Percentiles rank a stretch among this genome's conserved stretches.
phyloP scores from a whole-genome alignment of 2,329 filamentous ascomycete genomes.

The Botrytis fragariae region DNA sequence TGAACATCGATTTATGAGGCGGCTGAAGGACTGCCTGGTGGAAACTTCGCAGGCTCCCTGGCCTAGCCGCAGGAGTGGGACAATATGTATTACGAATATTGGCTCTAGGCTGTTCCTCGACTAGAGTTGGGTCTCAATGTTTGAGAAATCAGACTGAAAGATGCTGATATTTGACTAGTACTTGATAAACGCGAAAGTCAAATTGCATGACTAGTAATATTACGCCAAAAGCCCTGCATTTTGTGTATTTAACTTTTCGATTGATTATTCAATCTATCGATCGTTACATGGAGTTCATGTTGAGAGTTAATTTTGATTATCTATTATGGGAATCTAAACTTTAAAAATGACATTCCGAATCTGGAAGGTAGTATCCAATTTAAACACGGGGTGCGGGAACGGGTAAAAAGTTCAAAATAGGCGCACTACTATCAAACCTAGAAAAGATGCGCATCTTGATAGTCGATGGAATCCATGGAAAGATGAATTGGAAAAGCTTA shows the following conservation, averaged over 20 bases:
- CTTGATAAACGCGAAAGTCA: background rate
- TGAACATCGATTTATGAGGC: background rate
- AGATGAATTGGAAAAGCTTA: constrained; percentile 1
- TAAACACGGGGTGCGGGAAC: background rate
- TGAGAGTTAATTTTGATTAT: background rate
- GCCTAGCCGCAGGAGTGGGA: background rate
- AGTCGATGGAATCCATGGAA: constrained; percentile 4
- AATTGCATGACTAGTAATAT: background rate
- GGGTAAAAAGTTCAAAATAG: constrained; percentile 2
- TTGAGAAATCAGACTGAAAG: background rate
- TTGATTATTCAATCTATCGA: background rate
- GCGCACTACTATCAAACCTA: constrained; percentile 11
- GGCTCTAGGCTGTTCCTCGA: background rate
- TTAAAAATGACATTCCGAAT: background rate
- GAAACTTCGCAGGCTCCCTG: background rate
- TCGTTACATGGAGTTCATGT: background rate
- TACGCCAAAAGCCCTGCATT: background rate
- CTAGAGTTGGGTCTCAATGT: background rate
- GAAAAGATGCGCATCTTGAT: constrained; percentile 6
- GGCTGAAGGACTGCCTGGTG: background rate
- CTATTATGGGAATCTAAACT: background rate
- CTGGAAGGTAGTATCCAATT: background rate
- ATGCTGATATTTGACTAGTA: background rate
- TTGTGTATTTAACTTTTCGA: background rate
- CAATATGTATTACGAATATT: background rate